A percentile compares a stretch with the other conserved stretches of the same genome.
Conservation (phyloP, 257 asterid genomes). For the Nicotiana tabacum region DNA sequence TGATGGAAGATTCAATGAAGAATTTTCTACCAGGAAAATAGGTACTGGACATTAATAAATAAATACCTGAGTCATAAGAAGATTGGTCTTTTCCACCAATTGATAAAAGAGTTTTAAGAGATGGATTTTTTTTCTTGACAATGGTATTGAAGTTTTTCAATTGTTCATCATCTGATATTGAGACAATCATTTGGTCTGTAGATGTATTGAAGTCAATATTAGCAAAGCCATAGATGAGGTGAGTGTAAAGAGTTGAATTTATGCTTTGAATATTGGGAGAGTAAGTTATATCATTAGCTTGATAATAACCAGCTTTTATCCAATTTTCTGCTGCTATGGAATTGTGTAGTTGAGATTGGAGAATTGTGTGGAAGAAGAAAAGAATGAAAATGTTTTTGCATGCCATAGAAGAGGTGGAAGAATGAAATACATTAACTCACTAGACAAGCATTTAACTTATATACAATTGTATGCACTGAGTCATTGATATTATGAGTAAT, state of each 20-base stretch:
- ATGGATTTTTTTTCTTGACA: background rate
- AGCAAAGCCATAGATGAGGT: constrained; percentile 3
- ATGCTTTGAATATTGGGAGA: background rate
- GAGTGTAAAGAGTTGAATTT: constrained; percentile 1
- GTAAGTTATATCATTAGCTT: background rate
- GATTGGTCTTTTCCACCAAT: background rate
- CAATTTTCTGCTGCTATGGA: background rate
- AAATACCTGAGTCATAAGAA: background rate
- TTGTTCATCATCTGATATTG: background rate
- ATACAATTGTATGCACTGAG: background rate
- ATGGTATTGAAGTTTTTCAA: background rate
- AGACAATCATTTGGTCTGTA: background rate
- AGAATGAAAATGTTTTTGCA: background rate
- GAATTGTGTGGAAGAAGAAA: background rate
- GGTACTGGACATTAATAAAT: background rate
- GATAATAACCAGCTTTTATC: background rate
- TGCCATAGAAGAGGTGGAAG: background rate
- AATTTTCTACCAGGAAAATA: constrained; percentile 13
- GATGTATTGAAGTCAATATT: background rate
- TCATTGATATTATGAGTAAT: background rate
- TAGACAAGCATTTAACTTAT: background rate
- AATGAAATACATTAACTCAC: background rate
- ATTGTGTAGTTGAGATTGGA: background rate
- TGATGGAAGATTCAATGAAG: constrained; percentile 17
- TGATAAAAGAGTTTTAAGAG: background rate